Evolutionary conservation across 306 rosid species (phyloP), one percentile per base, ranked within the genome.

Genomic region (Argentina anserina): DNA sequence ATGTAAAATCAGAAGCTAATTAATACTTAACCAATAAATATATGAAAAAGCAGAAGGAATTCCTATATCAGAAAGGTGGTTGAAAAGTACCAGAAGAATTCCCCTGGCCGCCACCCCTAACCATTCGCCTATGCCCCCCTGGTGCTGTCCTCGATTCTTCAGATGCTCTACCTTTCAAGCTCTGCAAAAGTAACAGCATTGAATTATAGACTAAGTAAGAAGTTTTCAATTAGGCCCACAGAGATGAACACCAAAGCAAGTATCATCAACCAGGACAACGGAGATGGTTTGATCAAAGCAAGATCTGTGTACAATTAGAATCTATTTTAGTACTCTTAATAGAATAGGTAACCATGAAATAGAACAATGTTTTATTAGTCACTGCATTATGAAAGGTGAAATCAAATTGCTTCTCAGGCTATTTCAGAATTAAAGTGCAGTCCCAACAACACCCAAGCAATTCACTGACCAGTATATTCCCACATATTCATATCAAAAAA

Each of bases 71-170:
- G 58, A 36, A 18, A 7, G 11, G 29, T 76, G 64, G 46, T 9
- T 26, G 78, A 71, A 90, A 87, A 56, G 43, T 79, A 40, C 80
- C 76, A 59, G 81, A 75, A 58, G 64, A 76, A 84, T 84, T 84
- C 64, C 93, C 93, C 29, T 81, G 90, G 83, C 81, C 78, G 60
- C 87, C 79, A 82, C 88, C 89, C 78, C 91, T 81, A 74, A 76
- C 81, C 36, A 84, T 81, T 79, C 87, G 86, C 83, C 91, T 89
- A 33, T 78, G 86, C 25, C 78, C 73, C 18, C 80, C 86, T 60
- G 78, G 83, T 75, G 76, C 69, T 39, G 70, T 23, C 83, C 82
- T 82, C 52, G 80, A 78, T 73, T 83, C 96, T 43, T 87, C 91
- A 64, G 78, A 73, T 67, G 72, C 73, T 80, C 79, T 67, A 72